Base-by-base conservation (phyloP, 352 stramenopile genomes). In the Phytophthora sp. region DNA sequence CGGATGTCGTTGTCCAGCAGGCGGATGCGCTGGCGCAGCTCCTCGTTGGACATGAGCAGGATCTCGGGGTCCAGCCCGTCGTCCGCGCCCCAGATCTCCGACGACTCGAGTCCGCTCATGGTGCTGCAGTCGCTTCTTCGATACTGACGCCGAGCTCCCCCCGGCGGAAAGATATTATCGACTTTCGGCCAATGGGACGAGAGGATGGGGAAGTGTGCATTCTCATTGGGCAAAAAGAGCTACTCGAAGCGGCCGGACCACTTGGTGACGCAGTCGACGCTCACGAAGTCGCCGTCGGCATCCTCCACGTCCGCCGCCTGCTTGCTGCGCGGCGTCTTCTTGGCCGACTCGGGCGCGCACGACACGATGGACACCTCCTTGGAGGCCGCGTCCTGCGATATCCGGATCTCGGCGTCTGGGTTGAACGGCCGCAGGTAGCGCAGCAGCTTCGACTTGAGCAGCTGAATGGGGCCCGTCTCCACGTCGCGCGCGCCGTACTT, bases 1-100 rank as follows among this genome's bases (percentile, higher is more conserved):
- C 96, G 89, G 68, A 99, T 98, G 63, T 92, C 94, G 71, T 98
- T 99, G 72, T 99, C 96, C 49, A 99, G 76, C 23, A 98, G 75
- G 35, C 96, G 94, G 66, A 98, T 98, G 54, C 96, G 89, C 76
- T 99, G 96, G 30, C 95, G 89, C 41, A 99, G 75, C 74, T 99
- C 97, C 42, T 97, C 89, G 52, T 95, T 97, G 18, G 90, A 95
- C 94, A 99, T 98, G 73, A 93, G 74, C 56, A 96, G 66, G 61
- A 97, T 98, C 74, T 98, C 95, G 18, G 95, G 89, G 54, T 90
- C 83, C 62, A 92, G 71, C 8, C 71, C 77, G 28, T 90, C 79
- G 32, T 89, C 73, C 9, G 71, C 67, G 59, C 76, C 77, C 79
- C 77, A 88, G 62, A 87, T 88, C 46, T 84, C 79, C 24, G 74